phyloP scores from a whole-genome alignment of 768 basidiomycete genomes.

The Termitomyces sp. region DNA sequence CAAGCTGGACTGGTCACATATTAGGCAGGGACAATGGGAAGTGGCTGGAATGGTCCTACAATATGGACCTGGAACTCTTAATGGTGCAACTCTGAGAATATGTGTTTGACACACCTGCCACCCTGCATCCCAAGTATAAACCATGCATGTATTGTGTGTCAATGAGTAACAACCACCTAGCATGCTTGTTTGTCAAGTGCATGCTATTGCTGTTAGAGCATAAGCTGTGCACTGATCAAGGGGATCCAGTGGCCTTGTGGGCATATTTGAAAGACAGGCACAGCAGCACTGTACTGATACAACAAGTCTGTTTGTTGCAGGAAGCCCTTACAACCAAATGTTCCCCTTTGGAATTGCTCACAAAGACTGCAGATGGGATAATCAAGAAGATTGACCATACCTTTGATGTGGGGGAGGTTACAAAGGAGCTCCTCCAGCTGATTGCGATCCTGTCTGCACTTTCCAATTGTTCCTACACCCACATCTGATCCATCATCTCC shows the following conservation, averaged over 20 bases:
- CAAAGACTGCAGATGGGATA: too few species aligned
- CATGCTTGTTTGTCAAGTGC: not conserved
- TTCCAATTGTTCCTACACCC: not conserved
- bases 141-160: not conserved
- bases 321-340: not conserved
- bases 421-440: not conserved
- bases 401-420: not conserved
- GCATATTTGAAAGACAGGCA: not conserved
- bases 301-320: not conserved
- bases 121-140: not conserved
- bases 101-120: not conserved
- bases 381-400: too few species aligned
- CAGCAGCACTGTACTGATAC: not conserved
- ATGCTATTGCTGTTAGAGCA: not conserved
- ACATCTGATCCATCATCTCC: not conserved
- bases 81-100: not conserved
- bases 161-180: not conserved
- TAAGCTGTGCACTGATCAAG: not conserved
- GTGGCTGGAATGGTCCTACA: too few species aligned
- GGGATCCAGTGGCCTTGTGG: not conserved
- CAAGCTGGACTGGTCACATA: not conserved
- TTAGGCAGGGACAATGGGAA: too few species aligned
- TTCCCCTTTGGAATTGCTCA: not conserved
- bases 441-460: not conserved
- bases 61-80: not conserved